These are phyloP conservation scores for Lunasporangiospora selenospora DNA, from an alignment of 192 early-diverging fungal species.

Conservation along the genomic window DNA sequence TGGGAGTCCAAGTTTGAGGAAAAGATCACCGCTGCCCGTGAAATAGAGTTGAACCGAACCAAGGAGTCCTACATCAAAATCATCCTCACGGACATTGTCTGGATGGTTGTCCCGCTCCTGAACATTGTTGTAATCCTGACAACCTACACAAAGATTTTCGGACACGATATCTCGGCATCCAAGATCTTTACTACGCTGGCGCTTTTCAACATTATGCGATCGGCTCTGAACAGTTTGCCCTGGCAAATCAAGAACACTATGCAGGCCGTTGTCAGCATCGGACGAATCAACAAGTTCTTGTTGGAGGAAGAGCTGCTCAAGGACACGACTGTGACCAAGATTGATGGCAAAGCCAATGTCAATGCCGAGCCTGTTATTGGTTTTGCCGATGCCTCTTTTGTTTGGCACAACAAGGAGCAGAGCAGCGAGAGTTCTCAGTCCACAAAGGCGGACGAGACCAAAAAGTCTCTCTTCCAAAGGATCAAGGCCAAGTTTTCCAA, in stretches of 20 bases:
- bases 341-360: slow-evolving; percentile 25
- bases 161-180: slow-evolving; percentile 52
- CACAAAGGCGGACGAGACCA: slow-evolving; percentile 16
- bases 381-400: slow-evolving; percentile 72
- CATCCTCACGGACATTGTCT: slow-evolving; percentile 60
- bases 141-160: slow-evolving; percentile 63
- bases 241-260: slow-evolving; percentile 62
- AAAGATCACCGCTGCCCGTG: slow-evolving; percentile 66
- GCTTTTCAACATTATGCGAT: slow-evolving; percentile 72
- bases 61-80: slow-evolving; percentile 57
- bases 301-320: slow-evolving; percentile 71
- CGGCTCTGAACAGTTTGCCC: slow-evolving; percentile 66
- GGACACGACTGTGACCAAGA: slow-evolving; percentile 21
- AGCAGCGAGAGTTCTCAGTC: slow-evolving; percentile 20
- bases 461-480: slow-evolving; percentile 14
- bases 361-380: slow-evolving; percentile 54
- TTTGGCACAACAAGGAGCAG: slow-evolving; percentile 59
- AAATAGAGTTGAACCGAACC: slow-evolving; percentile 64
- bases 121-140: slow-evolving; percentile 66
- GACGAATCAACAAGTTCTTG: slow-evolving; percentile 78
- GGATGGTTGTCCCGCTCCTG: slow-evolving; percentile 64
- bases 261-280: slow-evolving; percentile 64
- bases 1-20: slow-evolving; percentile 81
- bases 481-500: slow-evolving; percentile 28
- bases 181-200: slow-evolving; percentile 72